Evolutionary conservation across 1,139 yeast genomes (phyloP).

Genomic region (Barnettozyma hawaiiensis): DNA sequence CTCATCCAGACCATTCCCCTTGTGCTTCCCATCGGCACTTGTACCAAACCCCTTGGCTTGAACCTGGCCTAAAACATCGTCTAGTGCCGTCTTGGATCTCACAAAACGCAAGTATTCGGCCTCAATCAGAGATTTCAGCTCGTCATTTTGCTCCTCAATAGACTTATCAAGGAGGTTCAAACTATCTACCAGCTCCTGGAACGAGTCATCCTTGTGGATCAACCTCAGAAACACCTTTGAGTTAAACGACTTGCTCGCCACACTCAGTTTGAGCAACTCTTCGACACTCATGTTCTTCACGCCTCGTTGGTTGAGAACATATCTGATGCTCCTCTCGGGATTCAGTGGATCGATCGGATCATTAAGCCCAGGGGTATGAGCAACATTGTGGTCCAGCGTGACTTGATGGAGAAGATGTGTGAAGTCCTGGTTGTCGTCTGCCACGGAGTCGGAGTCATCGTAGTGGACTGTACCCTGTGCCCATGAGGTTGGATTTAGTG

Average conservation of each 20-base stretch:
- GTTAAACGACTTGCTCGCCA: slow-evolving; percentile 68
- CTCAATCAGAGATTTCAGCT: slow-evolving; percentile 62
- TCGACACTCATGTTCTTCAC: slow-evolving; percentile 37
- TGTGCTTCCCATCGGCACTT: slow-evolving; percentile 9
- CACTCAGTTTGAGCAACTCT: slow-evolving; percentile 47
- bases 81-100: slow-evolving; percentile 64
- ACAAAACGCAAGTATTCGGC: slow-evolving; percentile 72
- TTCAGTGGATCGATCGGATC: slow-evolving; percentile 51
- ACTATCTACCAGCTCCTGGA: slow-evolving; percentile 52
- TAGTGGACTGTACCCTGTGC: slow-evolving; percentile 22
- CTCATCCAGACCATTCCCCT: slow-evolving; percentile 32
- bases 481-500: slow-evolving; percentile 38
- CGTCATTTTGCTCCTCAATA: slow-evolving; percentile 59
- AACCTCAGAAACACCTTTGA: slow-evolving; percentile 63
- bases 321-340: slow-evolving; percentile 42
- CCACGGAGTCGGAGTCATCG: slow-evolving; percentile 23
- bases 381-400: slow-evolving; percentile 16
- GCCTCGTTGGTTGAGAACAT: slow-evolving; percentile 37
- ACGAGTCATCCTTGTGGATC: slow-evolving; percentile 66
- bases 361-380: slow-evolving; percentile 13
- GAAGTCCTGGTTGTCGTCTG: slow-evolving; percentile 15
- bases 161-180: slow-evolving; percentile 54
- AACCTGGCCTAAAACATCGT: slow-evolving; percentile 50
- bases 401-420: slow-evolving; percentile 9
- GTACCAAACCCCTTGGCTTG: slow-evolving; percentile 32